Percentiles rank a stretch among this genome's conserved stretches.
phyloP scores from a whole-genome alignment of 495 filamentous ascomycete genomes.

The Talaromyces trachyspermus region DNA sequence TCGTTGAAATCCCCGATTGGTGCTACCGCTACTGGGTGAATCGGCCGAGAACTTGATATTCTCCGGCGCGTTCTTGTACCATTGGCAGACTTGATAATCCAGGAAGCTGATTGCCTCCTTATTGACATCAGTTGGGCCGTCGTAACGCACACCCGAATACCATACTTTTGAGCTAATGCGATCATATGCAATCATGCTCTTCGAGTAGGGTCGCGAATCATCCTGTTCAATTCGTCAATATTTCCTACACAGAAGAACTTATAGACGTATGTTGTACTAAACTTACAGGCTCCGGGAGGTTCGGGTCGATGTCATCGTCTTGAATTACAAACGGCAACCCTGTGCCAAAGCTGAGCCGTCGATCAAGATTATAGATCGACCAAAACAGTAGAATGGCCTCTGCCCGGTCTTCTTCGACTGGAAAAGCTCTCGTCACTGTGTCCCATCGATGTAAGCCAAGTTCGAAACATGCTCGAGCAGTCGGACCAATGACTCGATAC shows the following conservation, averaged over 20 bases:
- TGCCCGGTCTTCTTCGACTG: conserved; percentile 52
- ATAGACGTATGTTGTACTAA: neutral
- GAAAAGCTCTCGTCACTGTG: conserved; percentile 56
- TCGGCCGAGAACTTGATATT: conserved; percentile 53
- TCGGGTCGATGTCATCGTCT: conserved; percentile 76
- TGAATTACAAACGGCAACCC: conserved; percentile 76
- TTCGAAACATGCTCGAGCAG: conserved; percentile 69
- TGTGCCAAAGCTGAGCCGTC: conserved; percentile 74
- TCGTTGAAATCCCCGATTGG: conserved; percentile 41
- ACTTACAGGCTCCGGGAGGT: conserved; percentile 68
- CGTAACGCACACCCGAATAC: conserved; percentile 49
- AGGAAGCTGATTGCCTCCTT: conserved; percentile 64
- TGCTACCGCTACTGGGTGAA: conserved; percentile 33
- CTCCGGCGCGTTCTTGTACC: conserved; percentile 61
- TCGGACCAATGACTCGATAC: conserved; percentile 72
- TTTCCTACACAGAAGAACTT: neutral
- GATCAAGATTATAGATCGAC: conserved; percentile 71
- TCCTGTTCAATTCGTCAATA: conserved; percentile 42
- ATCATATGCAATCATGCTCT: conserved; percentile 71
- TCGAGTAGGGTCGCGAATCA: conserved; percentile 57
- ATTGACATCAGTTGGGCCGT: conserved; percentile 44
- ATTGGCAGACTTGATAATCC: conserved; percentile 69
- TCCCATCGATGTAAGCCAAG: conserved; percentile 72
- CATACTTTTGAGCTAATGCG: conserved; percentile 73
- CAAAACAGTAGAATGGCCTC: conserved; percentile 66